Evolutionary conservation across 495 filamentous ascomycete genomes (phyloP), one percentile per base, ranked within the genome.

Genomic region (Aspergillus carlsbadensis): DNA sequence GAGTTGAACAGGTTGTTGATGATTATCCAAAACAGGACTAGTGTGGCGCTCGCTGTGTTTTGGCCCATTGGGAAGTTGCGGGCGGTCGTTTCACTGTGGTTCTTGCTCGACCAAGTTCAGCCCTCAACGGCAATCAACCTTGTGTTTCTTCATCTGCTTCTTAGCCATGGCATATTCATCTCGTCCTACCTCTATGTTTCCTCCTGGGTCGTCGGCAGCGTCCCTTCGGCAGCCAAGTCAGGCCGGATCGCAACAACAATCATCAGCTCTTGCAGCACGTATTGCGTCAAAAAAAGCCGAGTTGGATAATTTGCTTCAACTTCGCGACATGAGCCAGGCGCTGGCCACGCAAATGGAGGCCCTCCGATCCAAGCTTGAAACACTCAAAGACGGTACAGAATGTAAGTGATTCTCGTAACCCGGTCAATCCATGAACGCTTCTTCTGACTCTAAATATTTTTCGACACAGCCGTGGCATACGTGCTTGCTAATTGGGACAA

Each of bases 401-500:
- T 91, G 91, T 92, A 39, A 39, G 64, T 65, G 5, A 21, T 21
- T 29, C 54, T 17, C 48, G 15, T n/a, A n/a, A 44, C 3, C 52
- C 17, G 17, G 35, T 44, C 41, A 49, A 42, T 41, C 20, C 43
- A 24, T 42, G 54, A 33, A 10, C n/a, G 36, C 21, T 43, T 11
- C 36, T 43, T 51, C 33, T 56, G 14, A 47, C 24, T 33, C 33
- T 35, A 35, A n/a, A 46, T 49, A 26, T 56, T 44, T 56, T 29
- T 45, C 42, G 53, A 24, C 57, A 46, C 66, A 94, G 93, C 91
- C 62, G 91, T 98, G 66, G 94, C 94, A 44, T 84, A 86, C 43
- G 94, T 98, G 15, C 74, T 98, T 58, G 83, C 89, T 43, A 98
- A 98, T 70, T 98, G 94, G 94, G 88, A 96, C 64, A 95, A 92